These are phyloP conservation scores for Macrophomina pseudophaseolina DNA, from an alignment of 2,329 filamentous ascomycete genomes.

Conservation along the genomic window DNA sequence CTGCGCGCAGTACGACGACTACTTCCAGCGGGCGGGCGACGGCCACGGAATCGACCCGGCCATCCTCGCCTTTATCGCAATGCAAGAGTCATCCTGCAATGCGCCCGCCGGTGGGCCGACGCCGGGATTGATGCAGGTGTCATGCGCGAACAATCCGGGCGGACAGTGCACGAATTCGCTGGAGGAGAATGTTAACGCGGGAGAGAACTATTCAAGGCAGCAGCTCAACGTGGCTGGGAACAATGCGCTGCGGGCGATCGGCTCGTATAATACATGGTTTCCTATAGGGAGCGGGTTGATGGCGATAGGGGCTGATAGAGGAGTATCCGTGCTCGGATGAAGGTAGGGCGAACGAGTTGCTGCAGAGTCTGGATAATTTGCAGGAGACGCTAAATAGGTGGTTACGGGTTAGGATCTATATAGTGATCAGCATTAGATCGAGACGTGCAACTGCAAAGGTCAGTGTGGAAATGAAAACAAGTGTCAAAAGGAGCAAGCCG, in stretches of 20 bases:
- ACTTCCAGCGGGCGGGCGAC: constrained; percentile 39
- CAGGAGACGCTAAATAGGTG: constrained; percentile 46
- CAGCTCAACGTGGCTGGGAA: constrained; percentile 34
- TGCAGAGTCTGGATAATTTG: constrained; percentile 46
- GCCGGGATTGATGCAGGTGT: constrained; percentile 46
- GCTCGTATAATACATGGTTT: constrained; percentile 47
- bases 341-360: constrained; percentile 37
- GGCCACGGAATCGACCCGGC: constrained; percentile 43
- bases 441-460: constrained; percentile 31
- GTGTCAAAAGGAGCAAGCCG: constrained; percentile 21
- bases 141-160: constrained; percentile 43
- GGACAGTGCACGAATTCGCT: constrained; percentile 41
- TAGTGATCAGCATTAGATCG: constrained; percentile 36
- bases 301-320: constrained; percentile 36
- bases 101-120: constrained; percentile 41
- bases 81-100: constrained; percentile 44
- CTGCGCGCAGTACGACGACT: constrained; percentile 41
- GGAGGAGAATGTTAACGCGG: constrained; percentile 44
- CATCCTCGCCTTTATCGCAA: constrained; percentile 44
- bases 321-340: constrained; percentile 37
- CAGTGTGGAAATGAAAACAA: constrained; percentile 30
- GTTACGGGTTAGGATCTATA: constrained; percentile 45
- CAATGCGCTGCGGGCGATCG: constrained; percentile 43
- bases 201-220: constrained; percentile 38
- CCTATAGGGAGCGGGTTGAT: constrained; percentile 36